A percentile compares a stretch with the other conserved stretches of the same genome.
These are phyloP conservation scores for Pseudomonodictys pantanalensis DNA, from an alignment of 495 filamentous ascomycete species.

Conservation along the genomic window DNA sequence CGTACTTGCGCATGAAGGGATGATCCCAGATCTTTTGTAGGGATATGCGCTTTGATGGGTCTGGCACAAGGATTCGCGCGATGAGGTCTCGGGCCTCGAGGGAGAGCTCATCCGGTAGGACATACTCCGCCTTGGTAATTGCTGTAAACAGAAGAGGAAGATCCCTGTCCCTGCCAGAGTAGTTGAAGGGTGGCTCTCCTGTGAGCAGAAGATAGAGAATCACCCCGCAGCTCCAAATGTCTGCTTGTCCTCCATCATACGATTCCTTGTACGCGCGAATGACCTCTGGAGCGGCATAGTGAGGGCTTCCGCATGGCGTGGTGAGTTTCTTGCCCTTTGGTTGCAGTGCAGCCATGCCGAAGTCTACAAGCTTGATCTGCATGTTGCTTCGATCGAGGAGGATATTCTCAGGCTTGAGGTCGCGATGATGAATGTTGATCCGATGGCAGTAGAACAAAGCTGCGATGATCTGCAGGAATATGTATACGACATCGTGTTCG, in stretches of 20 bases:
- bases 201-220: conserved; percentile 82
- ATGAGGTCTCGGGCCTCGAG: conserved; percentile 77
- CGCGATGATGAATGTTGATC: conserved; percentile 91
- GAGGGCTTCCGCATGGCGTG: conserved; percentile 92
- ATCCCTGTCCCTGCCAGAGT: conserved; percentile 55
- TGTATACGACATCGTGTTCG: conserved; percentile 75
- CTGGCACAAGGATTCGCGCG: conserved; percentile 64
- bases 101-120: conserved; percentile 65
- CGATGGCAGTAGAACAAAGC: conserved; percentile 88
- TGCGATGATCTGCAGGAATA: conserved; percentile 91
- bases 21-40: conserved; percentile 81
- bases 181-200: conserved; percentile 72
- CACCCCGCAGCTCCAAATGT: conserved; percentile 94
- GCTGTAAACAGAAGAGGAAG: conserved; percentile 57
- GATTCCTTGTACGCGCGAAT: conserved; percentile 58
- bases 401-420: conserved; percentile 97
- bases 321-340: conserved; percentile 70
- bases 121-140: conserved; percentile 68
- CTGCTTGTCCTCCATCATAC: conserved; percentile 80
- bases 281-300: conserved; percentile 93
- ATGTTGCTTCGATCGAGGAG: conserved; percentile 63
- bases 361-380: conserved; percentile 90
- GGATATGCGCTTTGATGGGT: conserved; percentile 71
- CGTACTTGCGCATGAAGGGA: conserved; percentile 75
- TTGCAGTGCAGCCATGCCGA: conserved; percentile 94